A percentile compares a stretch with the other conserved stretches of the same genome.
Evolutionary conservation across 2,329 filamentous ascomycete genomes (phyloP).

Genomic region (Cryphonectria japonica): DNA sequence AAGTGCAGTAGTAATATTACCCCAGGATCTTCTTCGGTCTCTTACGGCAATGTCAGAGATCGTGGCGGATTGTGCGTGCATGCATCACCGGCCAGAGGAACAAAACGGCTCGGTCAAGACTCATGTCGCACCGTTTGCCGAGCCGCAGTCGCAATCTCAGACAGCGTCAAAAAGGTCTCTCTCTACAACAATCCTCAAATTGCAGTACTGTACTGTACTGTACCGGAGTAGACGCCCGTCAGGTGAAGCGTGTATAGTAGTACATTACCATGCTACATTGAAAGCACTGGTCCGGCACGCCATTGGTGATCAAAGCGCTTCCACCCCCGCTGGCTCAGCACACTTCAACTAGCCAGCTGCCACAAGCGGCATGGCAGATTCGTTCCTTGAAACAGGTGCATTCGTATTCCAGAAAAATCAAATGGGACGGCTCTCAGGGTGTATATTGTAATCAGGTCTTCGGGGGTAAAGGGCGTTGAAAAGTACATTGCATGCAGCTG

Average conservation of each 20-base stretch:
- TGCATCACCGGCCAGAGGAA: not conserved
- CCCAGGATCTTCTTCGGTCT: not conserved
- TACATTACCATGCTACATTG: not conserved
- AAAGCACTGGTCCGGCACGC: conserved; percentile 12
- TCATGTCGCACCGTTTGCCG: conserved; percentile 15
- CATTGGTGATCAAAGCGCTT: not conserved
- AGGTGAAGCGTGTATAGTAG: not conserved
- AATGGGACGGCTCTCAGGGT: not conserved
- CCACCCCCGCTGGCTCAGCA: not conserved
- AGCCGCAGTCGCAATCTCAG: conserved; percentile 14
- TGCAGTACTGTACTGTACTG: not conserved
- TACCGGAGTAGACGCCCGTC: not conserved
- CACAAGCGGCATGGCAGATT: conserved; percentile 9
- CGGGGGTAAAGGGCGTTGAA: fast-evolving
- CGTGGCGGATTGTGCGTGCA: not conserved
- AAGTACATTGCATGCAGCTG: not conserved
- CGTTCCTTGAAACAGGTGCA: conserved; percentile 16
- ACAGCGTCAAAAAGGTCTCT: not conserved
- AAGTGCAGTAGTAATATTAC: not conserved
- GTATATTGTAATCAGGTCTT: not conserved
- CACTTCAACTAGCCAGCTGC: not conserved
- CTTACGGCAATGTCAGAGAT: not conserved
- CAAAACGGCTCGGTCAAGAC: not conserved
- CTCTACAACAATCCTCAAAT: not conserved
- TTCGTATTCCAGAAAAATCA: conserved; percentile 1